Base-by-base conservation (phyloP, 106 monocot genomes). In the Xerophyta viscosa region DNA sequence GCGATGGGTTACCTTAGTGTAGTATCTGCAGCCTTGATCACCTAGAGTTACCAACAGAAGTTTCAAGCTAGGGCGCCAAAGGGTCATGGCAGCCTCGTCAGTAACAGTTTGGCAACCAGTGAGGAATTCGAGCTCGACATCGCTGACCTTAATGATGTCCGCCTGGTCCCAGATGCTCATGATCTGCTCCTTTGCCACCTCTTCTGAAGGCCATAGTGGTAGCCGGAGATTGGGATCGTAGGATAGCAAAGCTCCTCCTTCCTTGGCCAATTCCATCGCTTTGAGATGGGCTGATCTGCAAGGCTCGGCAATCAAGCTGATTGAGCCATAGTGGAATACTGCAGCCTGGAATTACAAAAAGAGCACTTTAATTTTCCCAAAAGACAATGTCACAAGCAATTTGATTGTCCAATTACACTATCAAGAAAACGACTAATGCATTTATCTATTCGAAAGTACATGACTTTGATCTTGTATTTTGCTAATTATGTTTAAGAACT, bases 241-340 rank as follows among this genome's bases (percentile, higher is more conserved):
- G 48, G 83, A 84, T 14, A 78, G 63, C 26, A 84, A 64, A 13
- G 71, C 75, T 0, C 79, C 75, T 6, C 75, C 69, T 20, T 67
- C 61, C 63, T 75, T 79, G 17, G 79, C 84, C 10, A 44, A 63
- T 59, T 75, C 54, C 75, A 84, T 79, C 12, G 84, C 84, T 33
- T 29, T 50, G 21, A 84, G 22, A 43, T 84, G 84, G 6, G 84
- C 79, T 23, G 79, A 66, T 48, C 81, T 64, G 66, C 86, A 77
- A 6, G 87, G 87, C 65, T 87, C 87, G 2, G 74, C 22, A 11
- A 87, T 87, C 68, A 87, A 57, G 65, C 87, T 87, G 54, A 81
- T 87, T 8, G 87, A 87, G 21, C 87, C 87, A 28, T 75, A 88
- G 58, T 88, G 87, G 64, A 88, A 78, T n/a, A 78, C 60, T 22